Conservation (phyloP, 805 yeast species). For the Saturnispora zaruensis region DNA sequence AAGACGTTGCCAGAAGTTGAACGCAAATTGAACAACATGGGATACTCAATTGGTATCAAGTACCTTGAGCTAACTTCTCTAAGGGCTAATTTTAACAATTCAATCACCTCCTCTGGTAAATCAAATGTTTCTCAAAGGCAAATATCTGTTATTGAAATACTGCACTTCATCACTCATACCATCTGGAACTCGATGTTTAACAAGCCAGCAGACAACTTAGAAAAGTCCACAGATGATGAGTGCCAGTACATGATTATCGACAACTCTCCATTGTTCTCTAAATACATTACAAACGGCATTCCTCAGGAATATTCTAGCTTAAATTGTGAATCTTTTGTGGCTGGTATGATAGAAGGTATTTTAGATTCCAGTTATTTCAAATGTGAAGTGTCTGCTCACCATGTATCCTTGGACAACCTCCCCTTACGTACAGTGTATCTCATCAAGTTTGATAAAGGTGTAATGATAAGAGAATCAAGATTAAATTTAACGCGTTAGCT, state of each 20-base stretch:
- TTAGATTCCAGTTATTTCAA: constrained; percentile 64
- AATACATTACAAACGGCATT: constrained; percentile 48
- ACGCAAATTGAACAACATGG: constrained; percentile 52
- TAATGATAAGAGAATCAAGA: constrained; percentile 34
- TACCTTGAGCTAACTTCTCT: constrained; percentile 59
- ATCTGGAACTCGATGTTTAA: constrained; percentile 74
- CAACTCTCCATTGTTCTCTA: constrained; percentile 60
- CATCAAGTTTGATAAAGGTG: constrained; percentile 56
- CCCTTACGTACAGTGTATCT: constrained; percentile 70
- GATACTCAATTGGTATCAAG: constrained; percentile 70
- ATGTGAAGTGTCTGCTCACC: constrained; percentile 77
- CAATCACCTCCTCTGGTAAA: constrained; percentile 40
- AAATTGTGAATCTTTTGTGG: constrained; percentile 75
- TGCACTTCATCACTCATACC: constrained; percentile 66
- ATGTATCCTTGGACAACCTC: constrained; percentile 48
- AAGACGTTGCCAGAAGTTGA: constrained; percentile 63
- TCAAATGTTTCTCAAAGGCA: constrained; percentile 62
- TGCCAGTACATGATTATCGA: constrained; percentile 76
- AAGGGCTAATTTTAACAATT: constrained; percentile 47
- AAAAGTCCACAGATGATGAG: constrained; percentile 43
- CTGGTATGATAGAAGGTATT: constrained; percentile 80
- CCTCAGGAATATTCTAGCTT: constrained; percentile 73
- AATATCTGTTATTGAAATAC: constrained; percentile 57
- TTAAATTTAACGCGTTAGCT: constrained; percentile 22
- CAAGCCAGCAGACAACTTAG: constrained; percentile 47